Percentiles rank a stretch among this genome's conserved stretches.
Evolutionary conservation across 2,329 filamentous ascomycete species (phyloP).

Genomic region (Fusarium humuli): DNA sequence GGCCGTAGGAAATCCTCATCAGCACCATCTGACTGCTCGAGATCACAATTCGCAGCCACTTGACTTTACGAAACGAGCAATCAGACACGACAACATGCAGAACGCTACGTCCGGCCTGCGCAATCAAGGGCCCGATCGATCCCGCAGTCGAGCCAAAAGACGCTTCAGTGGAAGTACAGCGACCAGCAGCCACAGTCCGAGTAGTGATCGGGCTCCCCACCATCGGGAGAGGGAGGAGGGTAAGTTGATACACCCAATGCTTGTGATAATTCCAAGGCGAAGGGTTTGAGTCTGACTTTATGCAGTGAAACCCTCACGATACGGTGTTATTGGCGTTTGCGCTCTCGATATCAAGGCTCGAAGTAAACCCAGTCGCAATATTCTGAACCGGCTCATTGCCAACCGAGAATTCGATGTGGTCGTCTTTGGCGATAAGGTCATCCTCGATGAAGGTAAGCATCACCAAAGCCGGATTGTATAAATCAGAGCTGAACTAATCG

Average conservation of each 20-base stretch:
- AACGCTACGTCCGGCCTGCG: constrained; percentile 53
- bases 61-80: constrained; percentile 61
- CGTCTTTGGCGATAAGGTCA: constrained; percentile 98
- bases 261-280: background rate
- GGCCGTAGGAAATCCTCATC: constrained; percentile 49
- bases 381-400: constrained; percentile 89
- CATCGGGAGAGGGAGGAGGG: constrained; percentile 69
- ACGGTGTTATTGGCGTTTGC: constrained; percentile 87
- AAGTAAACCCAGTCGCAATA: constrained; percentile 96
- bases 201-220: constrained; percentile 71
- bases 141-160: constrained; percentile 76
- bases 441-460: constrained; percentile 83
- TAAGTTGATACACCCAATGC: constrained; percentile 44
- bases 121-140: constrained; percentile 63
- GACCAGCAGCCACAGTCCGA: constrained; percentile 84
- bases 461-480: constrained; percentile 6
- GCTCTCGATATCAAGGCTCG: constrained; percentile 95
- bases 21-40: constrained; percentile 60
- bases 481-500: constrained; percentile 25
- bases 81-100: constrained; percentile 52
- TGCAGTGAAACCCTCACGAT: constrained; percentile 67
- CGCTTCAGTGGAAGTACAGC: constrained; percentile 84
- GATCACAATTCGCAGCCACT: constrained; percentile 55
- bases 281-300: constrained; percentile 44
- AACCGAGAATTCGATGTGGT: constrained; percentile 96